phyloP scores from a whole-genome alignment of 2,329 filamentous ascomycete species.

The Plenodomus tracheiphilus region DNA sequence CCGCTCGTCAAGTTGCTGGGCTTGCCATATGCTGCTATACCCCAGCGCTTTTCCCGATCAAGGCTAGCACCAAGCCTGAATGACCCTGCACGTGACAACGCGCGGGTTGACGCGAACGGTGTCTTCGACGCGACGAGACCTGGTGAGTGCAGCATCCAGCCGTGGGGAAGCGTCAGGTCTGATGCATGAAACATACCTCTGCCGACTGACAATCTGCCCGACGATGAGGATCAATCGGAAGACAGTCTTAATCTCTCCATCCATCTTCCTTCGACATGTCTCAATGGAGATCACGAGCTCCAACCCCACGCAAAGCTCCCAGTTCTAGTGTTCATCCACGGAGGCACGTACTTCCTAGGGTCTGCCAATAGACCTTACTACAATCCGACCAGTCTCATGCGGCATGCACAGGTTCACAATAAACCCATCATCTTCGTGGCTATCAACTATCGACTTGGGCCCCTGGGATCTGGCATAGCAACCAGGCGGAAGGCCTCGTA shows the following conservation, averaged over 20 bases:
- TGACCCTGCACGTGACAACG: background rate
- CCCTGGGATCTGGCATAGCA: slow-evolving; percentile 47
- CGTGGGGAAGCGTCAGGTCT: slow-evolving; percentile 16
- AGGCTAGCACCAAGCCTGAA: slow-evolving; percentile 1
- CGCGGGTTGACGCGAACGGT: too few relatives aligned
- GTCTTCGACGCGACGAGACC: slow-evolving; percentile 17
- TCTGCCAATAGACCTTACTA: slow-evolving; percentile 57
- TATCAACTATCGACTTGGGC: slow-evolving; percentile 30
- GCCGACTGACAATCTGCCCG: slow-evolving; percentile 15
- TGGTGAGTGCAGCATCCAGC: slow-evolving; percentile 17
- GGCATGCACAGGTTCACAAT: slow-evolving; percentile 5
- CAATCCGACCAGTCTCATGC: slow-evolving; percentile 38
- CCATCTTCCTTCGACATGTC: slow-evolving; percentile 44
- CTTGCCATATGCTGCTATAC: slow-evolving; percentile 13
- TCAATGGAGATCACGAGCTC: slow-evolving; percentile 33
- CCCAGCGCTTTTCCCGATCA: slow-evolving; percentile 18
- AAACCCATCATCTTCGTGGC: slow-evolving; percentile 11
- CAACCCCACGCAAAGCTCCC: slow-evolving; percentile 43
- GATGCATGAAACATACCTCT: slow-evolving; percentile 21
- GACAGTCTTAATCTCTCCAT: slow-evolving; percentile 53
- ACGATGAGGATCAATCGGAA: slow-evolving; percentile 18
- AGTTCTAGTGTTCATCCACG: slow-evolving; percentile 58
- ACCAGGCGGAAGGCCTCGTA: slow-evolving; percentile 38
- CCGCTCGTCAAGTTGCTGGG: slow-evolving; percentile 11
- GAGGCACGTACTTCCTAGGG: slow-evolving; percentile 54